Evolutionary conservation across 2,329 filamentous ascomycete genomes (phyloP).

Genomic region (Diplodia sapinea): DNA sequence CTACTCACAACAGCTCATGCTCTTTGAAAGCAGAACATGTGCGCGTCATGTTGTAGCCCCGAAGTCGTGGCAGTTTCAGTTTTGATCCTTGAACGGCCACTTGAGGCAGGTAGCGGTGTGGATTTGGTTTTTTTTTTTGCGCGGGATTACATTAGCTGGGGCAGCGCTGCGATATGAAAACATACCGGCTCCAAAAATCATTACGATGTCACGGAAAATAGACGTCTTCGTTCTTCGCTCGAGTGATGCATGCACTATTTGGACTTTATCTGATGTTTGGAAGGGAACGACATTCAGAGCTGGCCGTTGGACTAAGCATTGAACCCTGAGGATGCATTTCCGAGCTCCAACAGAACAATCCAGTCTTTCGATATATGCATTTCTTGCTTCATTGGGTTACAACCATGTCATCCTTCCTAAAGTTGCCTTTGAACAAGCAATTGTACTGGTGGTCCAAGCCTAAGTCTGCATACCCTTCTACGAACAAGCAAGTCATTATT

Average conservation of each 20-base stretch:
- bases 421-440: not conserved
- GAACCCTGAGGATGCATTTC: conserved; percentile 59
- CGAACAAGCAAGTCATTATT: not conserved
- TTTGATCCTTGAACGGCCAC: conserved; percentile 29
- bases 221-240: conserved; percentile 20
- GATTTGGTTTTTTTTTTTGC: conserved; percentile 31
- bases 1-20: not conserved
- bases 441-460: not conserved
- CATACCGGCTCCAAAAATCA: conserved; percentile 31
- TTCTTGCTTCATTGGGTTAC: not conserved
- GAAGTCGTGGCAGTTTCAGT: conserved; percentile 23
- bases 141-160: conserved; percentile 23
- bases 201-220: conserved; percentile 32
- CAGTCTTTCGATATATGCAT: not conserved
- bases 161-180: conserved; percentile 31
- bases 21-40: conserved; percentile 24
- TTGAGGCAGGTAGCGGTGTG: conserved; percentile 10
- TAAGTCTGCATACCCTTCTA: not conserved
- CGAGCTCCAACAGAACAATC: not conserved
- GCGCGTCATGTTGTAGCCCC: conserved; percentile 10
- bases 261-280: conserved; percentile 3
- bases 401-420: not conserved
- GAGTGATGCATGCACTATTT: conserved; percentile 2
- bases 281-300: conserved; percentile 37
- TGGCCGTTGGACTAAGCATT: not conserved